Evolutionary conservation across 2,329 filamentous ascomycete genomes (phyloP).

Genomic region (Aureobasidium subglaciale): DNA sequence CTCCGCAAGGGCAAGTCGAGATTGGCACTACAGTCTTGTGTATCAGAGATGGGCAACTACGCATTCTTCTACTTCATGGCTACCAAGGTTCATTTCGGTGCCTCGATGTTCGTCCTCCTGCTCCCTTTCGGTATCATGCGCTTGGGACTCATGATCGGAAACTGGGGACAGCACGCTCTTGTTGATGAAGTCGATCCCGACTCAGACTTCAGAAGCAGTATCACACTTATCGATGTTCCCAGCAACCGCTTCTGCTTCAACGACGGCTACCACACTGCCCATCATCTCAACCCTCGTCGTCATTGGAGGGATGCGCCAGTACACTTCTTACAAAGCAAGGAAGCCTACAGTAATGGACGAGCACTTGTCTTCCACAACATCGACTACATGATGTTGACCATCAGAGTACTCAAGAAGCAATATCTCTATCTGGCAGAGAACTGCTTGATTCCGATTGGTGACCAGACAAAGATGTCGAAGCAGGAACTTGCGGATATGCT

Average conservation of each 20-base stretch:
- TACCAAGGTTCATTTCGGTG: slow-evolving; percentile 42
- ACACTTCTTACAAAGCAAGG: slow-evolving; percentile 63
- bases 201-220: slow-evolving; percentile 71
- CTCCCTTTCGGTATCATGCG: slow-evolving; percentile 61
- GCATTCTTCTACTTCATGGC: slow-evolving; percentile 46
- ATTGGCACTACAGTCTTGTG: slow-evolving; percentile 49
- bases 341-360: slow-evolving; percentile 56
- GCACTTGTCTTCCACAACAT: slow-evolving; percentile 76
- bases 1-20: slow-evolving; percentile 51
- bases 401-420: slow-evolving; percentile 61
- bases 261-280: slow-evolving; percentile 75
- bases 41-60: slow-evolving; percentile 57
- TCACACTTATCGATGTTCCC: slow-evolving; percentile 70
- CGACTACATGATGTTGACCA: slow-evolving; percentile 70
- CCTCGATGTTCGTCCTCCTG: slow-evolving; percentile 59
- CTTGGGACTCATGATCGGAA: slow-evolving; percentile 69
- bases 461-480: slow-evolving; percentile 59
- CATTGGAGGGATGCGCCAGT: slow-evolving; percentile 78
- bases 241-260: slow-evolving; percentile 79
- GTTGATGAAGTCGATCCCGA: slow-evolving; percentile 68
- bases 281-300: slow-evolving; percentile 68
- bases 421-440: slow-evolving; percentile 58
- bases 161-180: slow-evolving; percentile 79
- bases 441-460: slow-evolving; percentile 66
- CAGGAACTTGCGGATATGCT: slow-evolving; percentile 59